Evolutionary conservation across 495 filamentous ascomycete species (phyloP).

Genomic region (Durotheca rogersii): DNA sequence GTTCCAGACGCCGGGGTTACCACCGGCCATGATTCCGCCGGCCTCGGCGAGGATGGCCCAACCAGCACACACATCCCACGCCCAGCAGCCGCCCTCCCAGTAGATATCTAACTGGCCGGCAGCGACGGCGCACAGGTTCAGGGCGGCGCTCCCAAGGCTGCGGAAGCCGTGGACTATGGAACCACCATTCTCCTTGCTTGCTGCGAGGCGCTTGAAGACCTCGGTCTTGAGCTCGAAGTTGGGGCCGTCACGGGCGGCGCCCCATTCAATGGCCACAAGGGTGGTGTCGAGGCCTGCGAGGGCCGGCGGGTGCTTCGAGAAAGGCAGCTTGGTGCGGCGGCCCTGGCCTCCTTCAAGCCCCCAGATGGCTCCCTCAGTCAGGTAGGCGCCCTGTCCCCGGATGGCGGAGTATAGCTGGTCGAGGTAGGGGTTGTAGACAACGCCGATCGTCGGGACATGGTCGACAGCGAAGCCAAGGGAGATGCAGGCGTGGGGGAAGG

Average conservation of each 20-base stretch:
- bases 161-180: conserved; percentile 82
- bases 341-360: conserved; percentile 30
- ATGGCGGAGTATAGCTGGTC: conserved; percentile 70
- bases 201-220: conserved; percentile 68
- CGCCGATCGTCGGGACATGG: conserved; percentile 66
- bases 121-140: conserved; percentile 83
- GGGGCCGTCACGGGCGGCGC: conserved; percentile 66
- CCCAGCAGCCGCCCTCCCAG: conserved; percentile 95
- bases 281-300: conserved; percentile 60
- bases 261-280: conserved; percentile 78
- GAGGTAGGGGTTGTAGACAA: conserved; percentile 82
- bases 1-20: conserved; percentile 77
- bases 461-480: conserved; percentile 73
- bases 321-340: conserved; percentile 43
- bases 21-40: conserved; percentile 76
- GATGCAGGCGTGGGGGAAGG: conserved; percentile 76
- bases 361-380: conserved; percentile 45
- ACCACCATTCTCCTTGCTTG: conserved; percentile 63
- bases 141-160: conserved; percentile 73
- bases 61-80: conserved; percentile 90
- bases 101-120: conserved; percentile 77
- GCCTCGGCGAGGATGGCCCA: conserved; percentile 88
- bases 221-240: conserved; percentile 73
- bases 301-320: conserved; percentile 57
- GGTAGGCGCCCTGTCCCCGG: conserved; percentile 65